phyloP scores from a whole-genome alignment of 192 early-diverging fungal genomes.

The Lunasporangiospora selenospora region DNA sequence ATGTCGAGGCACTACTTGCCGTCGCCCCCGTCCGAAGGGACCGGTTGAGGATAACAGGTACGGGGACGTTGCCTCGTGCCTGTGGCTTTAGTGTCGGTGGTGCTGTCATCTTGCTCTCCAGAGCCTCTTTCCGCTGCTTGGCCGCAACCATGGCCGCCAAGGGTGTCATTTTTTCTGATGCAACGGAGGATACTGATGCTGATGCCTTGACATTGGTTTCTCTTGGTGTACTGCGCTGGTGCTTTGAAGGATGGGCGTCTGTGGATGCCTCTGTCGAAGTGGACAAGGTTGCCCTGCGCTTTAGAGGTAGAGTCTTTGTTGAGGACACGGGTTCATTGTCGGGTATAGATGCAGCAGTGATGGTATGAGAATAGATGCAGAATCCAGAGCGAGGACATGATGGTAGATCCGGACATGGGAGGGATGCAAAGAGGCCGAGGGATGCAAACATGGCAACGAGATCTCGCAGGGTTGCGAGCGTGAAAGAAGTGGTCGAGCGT shows the following conservation, averaged over 20 bases:
- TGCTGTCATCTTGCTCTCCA: background rate
- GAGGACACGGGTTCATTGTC: background rate
- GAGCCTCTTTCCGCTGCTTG: constrained; percentile 2
- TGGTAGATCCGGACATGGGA: constrained; percentile 48
- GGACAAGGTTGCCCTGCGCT: too few species aligned
- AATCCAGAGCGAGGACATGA: constrained; percentile 37
- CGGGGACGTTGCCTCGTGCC: too few species aligned
- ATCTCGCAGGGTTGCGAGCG: background rate
- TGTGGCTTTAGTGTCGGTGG: too few species aligned
- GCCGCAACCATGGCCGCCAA: background rate
- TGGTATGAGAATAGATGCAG: constrained; percentile 48
- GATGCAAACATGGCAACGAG: constrained; percentile 37
- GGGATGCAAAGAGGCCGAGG: constrained; percentile 33
- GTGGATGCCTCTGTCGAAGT: background rate
- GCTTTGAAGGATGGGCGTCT: background rate
- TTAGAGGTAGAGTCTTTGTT: constrained; percentile 4
- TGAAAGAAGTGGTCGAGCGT: background rate
- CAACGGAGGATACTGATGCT: constrained; percentile 7
- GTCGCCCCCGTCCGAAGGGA: background rate
- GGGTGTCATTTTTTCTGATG: constrained; percentile 16
- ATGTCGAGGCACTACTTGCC: background rate
- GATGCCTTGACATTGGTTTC: background rate
- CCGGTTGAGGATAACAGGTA: constrained; percentile 2
- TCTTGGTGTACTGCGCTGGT: background rate
- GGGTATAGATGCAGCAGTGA: background rate